Evolutionary conservation across 2,329 filamentous ascomycete species (phyloP), one percentile per base, ranked within the genome.

Genomic region (Hypoxylon sp.): DNA sequence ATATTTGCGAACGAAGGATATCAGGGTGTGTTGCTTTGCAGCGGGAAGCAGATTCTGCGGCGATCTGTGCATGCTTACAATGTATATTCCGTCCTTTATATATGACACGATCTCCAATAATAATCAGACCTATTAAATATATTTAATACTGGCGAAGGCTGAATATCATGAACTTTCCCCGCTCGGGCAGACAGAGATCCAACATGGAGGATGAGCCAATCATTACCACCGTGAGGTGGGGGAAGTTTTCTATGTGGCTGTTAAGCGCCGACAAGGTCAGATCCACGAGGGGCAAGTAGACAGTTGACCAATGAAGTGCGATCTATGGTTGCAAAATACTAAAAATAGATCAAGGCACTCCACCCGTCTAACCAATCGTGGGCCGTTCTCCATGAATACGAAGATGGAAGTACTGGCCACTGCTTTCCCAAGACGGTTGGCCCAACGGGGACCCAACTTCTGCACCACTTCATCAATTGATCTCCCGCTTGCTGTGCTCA

Each of bases 241-340:
- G 48, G 48, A 32, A 23, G 6, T 25, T 46, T 65, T 51, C 50
- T 32, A 52, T 58, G 52, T 50, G 63, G 58, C 58, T 52, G 54
- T 51, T 69, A 69, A 69, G 67, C 67, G 67, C 67, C 67, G 59
- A 54, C 52, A 54, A 57, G 54, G 21, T 45, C 32, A 59, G 30
- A 67, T 58, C 63, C 63, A 64, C 59, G 67, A 67, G 63, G 57
- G 39, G 19, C 23, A 57, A 34, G 34, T 51, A 48, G 29, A 23
- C n/a, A 25, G 5, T 25, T 41, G 27, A 23, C 67, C 67, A 67
- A 69, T 67, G 16, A 66, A 3, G 41, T 6, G 12, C 2, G 34
- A 32, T 39, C 27, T 5, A 29, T 14, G 51, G 50, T 61, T 58
- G 54, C 54, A 53, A 32, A 55, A 32, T 54, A 55, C 67, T 63